Evolutionary conservation across 345 rosid genomes (phyloP).

Genomic region (Brassica cretica): DNA sequence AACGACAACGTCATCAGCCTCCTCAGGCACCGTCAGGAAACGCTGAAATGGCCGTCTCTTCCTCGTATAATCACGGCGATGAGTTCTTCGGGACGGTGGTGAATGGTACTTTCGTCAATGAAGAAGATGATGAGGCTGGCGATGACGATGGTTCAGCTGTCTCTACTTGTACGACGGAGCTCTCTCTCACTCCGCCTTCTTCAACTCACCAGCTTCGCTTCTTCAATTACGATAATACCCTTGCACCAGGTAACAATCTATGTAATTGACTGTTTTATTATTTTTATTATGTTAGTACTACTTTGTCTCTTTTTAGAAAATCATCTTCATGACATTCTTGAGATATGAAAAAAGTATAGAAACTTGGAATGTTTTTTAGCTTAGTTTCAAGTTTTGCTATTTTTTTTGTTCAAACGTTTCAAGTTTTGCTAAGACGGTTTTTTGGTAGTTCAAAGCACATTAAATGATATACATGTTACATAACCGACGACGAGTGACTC

Average conservation of each 20-base stretch:
- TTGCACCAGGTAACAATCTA: conserved; percentile 31
- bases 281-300: background rate
- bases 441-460: background rate
- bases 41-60: conserved; percentile 25
- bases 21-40: background rate
- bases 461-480: conserved; percentile 2
- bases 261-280: background rate
- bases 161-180: conserved; percentile 42
- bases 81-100: conserved; percentile 2
- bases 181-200: conserved; percentile 40
- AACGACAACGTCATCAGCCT: conserved; percentile 27
- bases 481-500: conserved; percentile 27
- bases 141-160: conserved; percentile 32
- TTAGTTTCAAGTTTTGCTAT: background rate
- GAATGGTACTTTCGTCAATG: conserved; percentile 16
- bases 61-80: conserved; percentile 22
- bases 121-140: conserved; percentile 16
- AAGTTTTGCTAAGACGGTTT: background rate
- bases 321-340: conserved; percentile 6
- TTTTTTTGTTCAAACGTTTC: too few relatives aligned
- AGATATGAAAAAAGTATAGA: conserved; percentile 11
- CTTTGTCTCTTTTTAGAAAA: conserved; percentile 4
- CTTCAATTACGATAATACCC: conserved; percentile 31
- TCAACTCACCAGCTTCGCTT: conserved; percentile 25
- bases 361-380: conserved; percentile 20